Conservation (phyloP, 257 asterid species). For the Marsdenia floribunda region DNA sequence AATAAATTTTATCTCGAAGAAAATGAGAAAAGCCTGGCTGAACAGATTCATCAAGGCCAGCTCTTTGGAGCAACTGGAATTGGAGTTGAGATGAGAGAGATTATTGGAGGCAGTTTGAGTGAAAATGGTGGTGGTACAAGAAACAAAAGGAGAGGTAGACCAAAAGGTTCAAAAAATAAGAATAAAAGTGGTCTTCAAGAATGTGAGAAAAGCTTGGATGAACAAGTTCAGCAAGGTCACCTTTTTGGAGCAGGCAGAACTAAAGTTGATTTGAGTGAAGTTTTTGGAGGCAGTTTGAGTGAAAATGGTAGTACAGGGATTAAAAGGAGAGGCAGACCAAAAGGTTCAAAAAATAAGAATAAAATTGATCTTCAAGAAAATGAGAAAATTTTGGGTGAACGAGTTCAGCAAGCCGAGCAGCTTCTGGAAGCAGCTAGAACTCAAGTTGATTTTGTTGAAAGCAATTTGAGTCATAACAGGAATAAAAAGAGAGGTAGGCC, state of each 20-base stretch:
- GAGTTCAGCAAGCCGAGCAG: neutral
- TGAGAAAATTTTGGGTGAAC: neutral
- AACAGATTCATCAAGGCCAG: neutral
- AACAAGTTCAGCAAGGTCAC: neutral
- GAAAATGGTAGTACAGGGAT: conserved; percentile 4
- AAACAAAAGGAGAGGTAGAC: no score
- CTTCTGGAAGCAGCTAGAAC: neutral
- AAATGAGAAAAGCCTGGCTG: conserved; percentile 2
- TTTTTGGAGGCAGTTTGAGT: neutral
- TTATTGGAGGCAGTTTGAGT: neutral
- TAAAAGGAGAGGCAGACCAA: conserved; percentile 33
- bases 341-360: conserved; percentile 25
- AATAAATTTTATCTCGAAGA: neutral
- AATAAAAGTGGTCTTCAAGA: no score
- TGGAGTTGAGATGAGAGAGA: neutral
- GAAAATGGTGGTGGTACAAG: neutral
- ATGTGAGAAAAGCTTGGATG: neutral
- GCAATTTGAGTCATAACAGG: neutral
- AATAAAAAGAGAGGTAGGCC: no score
- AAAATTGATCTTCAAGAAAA: conserved; percentile 3
- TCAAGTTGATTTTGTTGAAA: neutral
- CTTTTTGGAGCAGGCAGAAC: neutral
- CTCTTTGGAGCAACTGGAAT: neutral
- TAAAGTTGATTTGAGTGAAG: neutral
- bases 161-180: no score